phyloP scores from a whole-genome alignment of 176 grass and related monocot genomes.

The Paspalum vaginatum region DNA sequence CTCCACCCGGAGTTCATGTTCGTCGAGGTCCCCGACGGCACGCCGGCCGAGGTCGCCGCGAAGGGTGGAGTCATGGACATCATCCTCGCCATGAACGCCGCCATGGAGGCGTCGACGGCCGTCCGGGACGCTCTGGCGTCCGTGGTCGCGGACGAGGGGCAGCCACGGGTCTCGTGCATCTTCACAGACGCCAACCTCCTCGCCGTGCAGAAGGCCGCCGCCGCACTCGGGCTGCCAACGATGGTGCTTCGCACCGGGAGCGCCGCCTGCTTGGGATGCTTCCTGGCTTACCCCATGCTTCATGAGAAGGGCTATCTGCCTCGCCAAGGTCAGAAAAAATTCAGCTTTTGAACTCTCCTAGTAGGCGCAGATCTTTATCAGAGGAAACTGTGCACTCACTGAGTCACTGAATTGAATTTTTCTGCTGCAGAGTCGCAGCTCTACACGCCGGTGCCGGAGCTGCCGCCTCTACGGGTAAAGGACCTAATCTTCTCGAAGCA shows the following conservation, averaged over 20 bases:
- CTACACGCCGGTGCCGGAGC: slow-evolving; percentile 34
- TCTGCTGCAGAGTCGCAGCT: slow-evolving; percentile 15
- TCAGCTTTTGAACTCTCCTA: too few species aligned
- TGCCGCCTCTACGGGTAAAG: slow-evolving; percentile 30
- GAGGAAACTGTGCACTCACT: not conserved
- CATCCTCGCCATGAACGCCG: slow-evolving; percentile 17
- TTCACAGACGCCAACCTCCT: slow-evolving; percentile 31
- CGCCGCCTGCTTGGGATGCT: slow-evolving; percentile 24
- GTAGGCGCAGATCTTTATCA: too few species aligned
- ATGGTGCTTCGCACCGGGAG: slow-evolving; percentile 37
- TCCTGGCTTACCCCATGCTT: slow-evolving; percentile 20
- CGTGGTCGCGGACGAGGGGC: not conserved
- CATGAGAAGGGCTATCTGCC: slow-evolving; percentile 21
- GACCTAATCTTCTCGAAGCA: not conserved
- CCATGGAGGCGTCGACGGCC: not conserved
- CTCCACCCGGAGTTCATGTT: slow-evolving; percentile 23
- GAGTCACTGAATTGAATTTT: not conserved
- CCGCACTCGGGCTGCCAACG: not conserved
- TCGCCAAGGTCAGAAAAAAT: not conserved
- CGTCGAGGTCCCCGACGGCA: slow-evolving; percentile 1
- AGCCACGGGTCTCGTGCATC: slow-evolving; percentile 8
- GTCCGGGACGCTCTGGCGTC: not conserved
- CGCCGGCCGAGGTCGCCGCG: not conserved
- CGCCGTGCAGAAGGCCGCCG: not conserved
- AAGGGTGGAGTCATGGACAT: not conserved